Evolutionary conservation across 768 basidiomycete genomes (phyloP).

Genomic region (Boletus rubescentipes): DNA sequence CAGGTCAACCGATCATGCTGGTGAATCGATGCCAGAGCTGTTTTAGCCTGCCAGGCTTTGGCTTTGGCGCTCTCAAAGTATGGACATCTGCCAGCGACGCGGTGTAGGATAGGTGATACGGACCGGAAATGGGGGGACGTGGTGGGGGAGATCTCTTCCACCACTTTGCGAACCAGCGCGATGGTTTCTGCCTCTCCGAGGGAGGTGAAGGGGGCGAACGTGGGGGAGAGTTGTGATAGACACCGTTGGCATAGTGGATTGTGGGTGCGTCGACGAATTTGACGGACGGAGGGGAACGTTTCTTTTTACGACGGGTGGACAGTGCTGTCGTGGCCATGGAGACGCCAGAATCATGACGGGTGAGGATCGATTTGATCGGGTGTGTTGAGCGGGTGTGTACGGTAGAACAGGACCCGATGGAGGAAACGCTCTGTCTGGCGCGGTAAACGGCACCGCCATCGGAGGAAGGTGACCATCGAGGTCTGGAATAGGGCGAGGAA

Average conservation of each 20-base stretch:
- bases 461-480: slow-evolving; percentile 16
- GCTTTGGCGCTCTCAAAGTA: slow-evolving; percentile 14
- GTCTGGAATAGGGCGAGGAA: slow-evolving; percentile 20
- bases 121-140: slow-evolving; percentile 33
- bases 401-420: slow-evolving; percentile 35
- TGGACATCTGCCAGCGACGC: slow-evolving; percentile 33
- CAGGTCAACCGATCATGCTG: slow-evolving; percentile 16
- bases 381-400: slow-evolving; percentile 21
- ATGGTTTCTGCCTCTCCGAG: slow-evolving; percentile 7
- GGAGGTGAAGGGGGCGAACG: slow-evolving; percentile 13
- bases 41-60: slow-evolving; percentile 26
- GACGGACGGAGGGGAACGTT: slow-evolving; percentile 47
- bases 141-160: slow-evolving; percentile 23
- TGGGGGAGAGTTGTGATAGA: slow-evolving; percentile 15
- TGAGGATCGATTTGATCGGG: slow-evolving; percentile 56
- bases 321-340: slow-evolving; percentile 39
- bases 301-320: slow-evolving; percentile 27
- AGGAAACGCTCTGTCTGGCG: slow-evolving; percentile 39
- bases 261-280: slow-evolving; percentile 70
- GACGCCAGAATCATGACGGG: slow-evolving; percentile 49
- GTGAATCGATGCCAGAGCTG: slow-evolving; percentile 29
- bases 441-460: slow-evolving; percentile 22
- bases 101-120: slow-evolving; percentile 30
- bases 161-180: slow-evolving; percentile 29
- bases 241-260: slow-evolving; percentile 44